phyloP scores from a whole-genome alignment of 345 rosid genomes.

The Eucalyptus paniculata region DNA sequence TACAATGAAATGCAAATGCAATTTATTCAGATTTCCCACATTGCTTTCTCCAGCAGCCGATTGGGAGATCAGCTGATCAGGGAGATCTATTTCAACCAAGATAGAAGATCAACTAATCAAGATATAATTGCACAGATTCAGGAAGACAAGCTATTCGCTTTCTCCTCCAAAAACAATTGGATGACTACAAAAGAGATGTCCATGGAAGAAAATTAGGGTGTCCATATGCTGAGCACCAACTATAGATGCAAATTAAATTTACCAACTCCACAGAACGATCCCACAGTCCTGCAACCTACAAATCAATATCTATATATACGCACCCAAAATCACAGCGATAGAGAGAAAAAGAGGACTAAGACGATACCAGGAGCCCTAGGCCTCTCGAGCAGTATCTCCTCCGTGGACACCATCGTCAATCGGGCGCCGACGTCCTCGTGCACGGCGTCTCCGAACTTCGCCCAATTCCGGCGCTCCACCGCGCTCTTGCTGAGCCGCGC shows the following conservation, averaged over 20 bases:
- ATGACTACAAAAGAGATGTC: background rate
- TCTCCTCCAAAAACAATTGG: background rate
- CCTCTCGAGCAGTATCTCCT: conserved; percentile 55
- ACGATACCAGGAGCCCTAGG: conserved; percentile 46
- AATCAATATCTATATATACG: background rate
- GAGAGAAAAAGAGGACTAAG: background rate
- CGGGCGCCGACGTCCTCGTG: conserved; percentile 47
- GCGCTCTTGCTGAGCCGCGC: conserved; percentile 48
- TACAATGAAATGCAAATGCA: background rate
- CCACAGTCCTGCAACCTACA: background rate
- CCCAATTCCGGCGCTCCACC: conserved; percentile 50
- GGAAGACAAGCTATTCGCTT: background rate
- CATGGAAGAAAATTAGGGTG: background rate
- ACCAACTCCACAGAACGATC: background rate
- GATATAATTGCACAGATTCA: background rate
- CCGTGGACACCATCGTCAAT: conserved; percentile 73
- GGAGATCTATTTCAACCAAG: background rate
- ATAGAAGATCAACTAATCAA: background rate
- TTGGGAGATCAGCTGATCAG: background rate
- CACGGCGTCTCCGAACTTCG: conserved; percentile 69
- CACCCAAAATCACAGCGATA: background rate
- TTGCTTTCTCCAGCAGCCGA: background rate
- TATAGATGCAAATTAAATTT: background rate
- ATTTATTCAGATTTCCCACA: background rate
- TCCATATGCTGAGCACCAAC: background rate